Evolutionary conservation across 768 basidiomycete genomes (phyloP).

Genomic region (Leccinum sublutescens): DNA sequence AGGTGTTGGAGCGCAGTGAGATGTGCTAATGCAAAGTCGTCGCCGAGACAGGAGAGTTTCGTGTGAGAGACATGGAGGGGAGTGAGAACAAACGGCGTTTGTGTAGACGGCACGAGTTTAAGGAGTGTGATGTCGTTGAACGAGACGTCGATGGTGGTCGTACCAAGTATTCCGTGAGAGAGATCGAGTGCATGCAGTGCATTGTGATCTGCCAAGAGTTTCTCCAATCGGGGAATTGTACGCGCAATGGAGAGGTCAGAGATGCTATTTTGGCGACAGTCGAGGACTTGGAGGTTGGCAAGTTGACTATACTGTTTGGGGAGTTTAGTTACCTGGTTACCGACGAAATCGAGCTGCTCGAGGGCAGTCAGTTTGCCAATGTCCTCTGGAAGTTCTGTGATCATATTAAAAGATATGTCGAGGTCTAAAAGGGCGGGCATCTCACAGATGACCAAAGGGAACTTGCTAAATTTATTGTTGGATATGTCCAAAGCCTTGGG

Average conservation of each 20-base stretch:
- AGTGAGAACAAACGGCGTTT: slow-evolving; percentile 58
- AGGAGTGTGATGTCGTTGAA: slow-evolving; percentile 89
- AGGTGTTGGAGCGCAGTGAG: slow-evolving; percentile 70
- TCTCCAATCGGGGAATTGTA: slow-evolving; percentile 65
- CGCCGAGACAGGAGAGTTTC: slow-evolving; percentile 75
- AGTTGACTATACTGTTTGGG: slow-evolving; percentile 61
- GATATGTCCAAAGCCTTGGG: slow-evolving; percentile 87
- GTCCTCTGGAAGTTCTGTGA: slow-evolving; percentile 76
- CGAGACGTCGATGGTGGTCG: slow-evolving; percentile 62
- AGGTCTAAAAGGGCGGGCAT: slow-evolving; percentile 75
- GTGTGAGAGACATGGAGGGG: slow-evolving; percentile 83
- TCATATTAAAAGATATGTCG: slow-evolving; percentile 93
- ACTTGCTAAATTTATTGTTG: slow-evolving; percentile 84
- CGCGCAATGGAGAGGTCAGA: slow-evolving; percentile 69
- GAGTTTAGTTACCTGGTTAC: slow-evolving; percentile 75
- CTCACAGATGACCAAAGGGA: slow-evolving; percentile 75
- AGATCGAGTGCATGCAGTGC: slow-evolving; percentile 77
- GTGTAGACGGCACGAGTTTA: slow-evolving; percentile 50
- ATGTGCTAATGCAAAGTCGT: slow-evolving; percentile 69
- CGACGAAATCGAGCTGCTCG: slow-evolving; percentile 74
- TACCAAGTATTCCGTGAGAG: slow-evolving; percentile 63
- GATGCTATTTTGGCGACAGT: slow-evolving; percentile 85
- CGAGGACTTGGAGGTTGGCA: slow-evolving; percentile 62
- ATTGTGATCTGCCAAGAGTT: slow-evolving; percentile 80
- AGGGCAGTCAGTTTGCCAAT: slow-evolving; percentile 69